A percentile compares a stretch with the other conserved stretches of the same genome.
Conservation (phyloP, 192 early-diverging fungal species). For the Kappamyces sp. region DNA sequence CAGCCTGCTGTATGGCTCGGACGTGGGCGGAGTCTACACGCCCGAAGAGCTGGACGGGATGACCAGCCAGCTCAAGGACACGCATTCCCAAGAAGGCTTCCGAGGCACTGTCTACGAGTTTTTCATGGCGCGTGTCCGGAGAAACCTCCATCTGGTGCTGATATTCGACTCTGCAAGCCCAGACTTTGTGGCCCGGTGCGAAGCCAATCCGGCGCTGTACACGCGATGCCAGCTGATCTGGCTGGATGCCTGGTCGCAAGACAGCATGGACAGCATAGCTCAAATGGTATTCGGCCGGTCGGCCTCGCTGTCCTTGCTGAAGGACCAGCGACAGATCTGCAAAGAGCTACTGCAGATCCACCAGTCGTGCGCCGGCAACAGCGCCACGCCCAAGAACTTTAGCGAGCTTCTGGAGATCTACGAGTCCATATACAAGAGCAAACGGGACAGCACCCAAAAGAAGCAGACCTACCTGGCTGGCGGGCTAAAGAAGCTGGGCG, state of each 20-base stretch:
- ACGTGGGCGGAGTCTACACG: slow-evolving; percentile 48
- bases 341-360: slow-evolving; percentile 33
- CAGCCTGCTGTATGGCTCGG: slow-evolving; percentile 45
- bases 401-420: slow-evolving; percentile 36
- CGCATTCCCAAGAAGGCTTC: slow-evolving; percentile 46
- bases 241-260: slow-evolving; percentile 39
- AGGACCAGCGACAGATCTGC: slow-evolving; percentile 26
- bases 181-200: slow-evolving; percentile 33
- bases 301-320: slow-evolving; percentile 14
- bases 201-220: slow-evolving; percentile 54
- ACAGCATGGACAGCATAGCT: slow-evolving; percentile 38
- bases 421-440: slow-evolving; percentile 31
- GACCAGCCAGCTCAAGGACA: slow-evolving; percentile 34
- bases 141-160: slow-evolving; percentile 47
- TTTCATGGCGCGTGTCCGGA: slow-evolving; percentile 40
- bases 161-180: slow-evolving; percentile 37
- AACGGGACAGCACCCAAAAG: slow-evolving; percentile 25
- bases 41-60: slow-evolving; percentile 50
- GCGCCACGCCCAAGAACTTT: slow-evolving; percentile 38
- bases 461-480: slow-evolving; percentile 45
- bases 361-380: slow-evolving; percentile 10
- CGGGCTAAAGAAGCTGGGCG: slow-evolving; percentile 49
- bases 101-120: slow-evolving; percentile 47
- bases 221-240: slow-evolving; percentile 47
- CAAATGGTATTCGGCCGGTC: slow-evolving; percentile 19